Percentiles rank a stretch among this genome's conserved stretches.
Evolutionary conservation across 2,329 filamentous ascomycete species (phyloP).

Genomic region (Phyllachora maydis): DNA sequence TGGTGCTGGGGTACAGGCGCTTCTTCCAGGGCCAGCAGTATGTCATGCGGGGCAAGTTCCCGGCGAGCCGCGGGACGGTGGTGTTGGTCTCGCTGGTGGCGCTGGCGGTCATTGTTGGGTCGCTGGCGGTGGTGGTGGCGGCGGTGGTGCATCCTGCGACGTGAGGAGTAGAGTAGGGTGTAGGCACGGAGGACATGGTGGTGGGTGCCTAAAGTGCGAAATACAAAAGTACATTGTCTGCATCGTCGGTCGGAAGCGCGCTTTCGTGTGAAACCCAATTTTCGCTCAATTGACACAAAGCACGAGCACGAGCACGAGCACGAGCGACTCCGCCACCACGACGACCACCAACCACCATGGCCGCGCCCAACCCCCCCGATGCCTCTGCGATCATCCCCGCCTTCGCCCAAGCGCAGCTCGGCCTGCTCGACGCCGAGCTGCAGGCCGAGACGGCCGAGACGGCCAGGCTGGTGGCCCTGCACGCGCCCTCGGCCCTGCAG

Average conservation of each 20-base stretch:
- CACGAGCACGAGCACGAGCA: too few species aligned
- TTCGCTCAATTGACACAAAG: too few species aligned
- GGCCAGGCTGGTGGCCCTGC: constrained; percentile 40
- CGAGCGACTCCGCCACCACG: too few species aligned
- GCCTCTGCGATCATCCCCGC: too few species aligned
- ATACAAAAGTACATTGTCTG: too few species aligned
- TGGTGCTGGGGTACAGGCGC: constrained; percentile 57
- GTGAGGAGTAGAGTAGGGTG: constrained; percentile 18
- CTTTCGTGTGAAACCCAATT: too few species aligned
- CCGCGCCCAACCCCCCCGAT: too few species aligned
- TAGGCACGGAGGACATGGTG: not conserved
- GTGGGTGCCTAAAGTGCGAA: too few species aligned
- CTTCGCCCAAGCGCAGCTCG: constrained; percentile 52
- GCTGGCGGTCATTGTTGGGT: constrained; percentile 37
- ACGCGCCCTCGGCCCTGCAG: constrained; percentile 48
- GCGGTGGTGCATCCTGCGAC: too few species aligned
- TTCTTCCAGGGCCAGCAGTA: constrained; percentile 65
- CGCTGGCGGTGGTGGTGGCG: constrained; percentile 36
- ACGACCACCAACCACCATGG: too few species aligned
- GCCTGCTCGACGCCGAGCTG: constrained; percentile 50
- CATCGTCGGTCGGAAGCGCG: too few species aligned
- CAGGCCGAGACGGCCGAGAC: constrained; percentile 53
- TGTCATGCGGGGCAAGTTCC: constrained; percentile 63
- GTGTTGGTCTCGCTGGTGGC: constrained; percentile 47
- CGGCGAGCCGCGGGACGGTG: constrained; percentile 56